These are phyloP conservation scores for Trichophyton rubrum DNA, from an alignment of 2,329 filamentous ascomycete species.

Conservation along the genomic window DNA sequence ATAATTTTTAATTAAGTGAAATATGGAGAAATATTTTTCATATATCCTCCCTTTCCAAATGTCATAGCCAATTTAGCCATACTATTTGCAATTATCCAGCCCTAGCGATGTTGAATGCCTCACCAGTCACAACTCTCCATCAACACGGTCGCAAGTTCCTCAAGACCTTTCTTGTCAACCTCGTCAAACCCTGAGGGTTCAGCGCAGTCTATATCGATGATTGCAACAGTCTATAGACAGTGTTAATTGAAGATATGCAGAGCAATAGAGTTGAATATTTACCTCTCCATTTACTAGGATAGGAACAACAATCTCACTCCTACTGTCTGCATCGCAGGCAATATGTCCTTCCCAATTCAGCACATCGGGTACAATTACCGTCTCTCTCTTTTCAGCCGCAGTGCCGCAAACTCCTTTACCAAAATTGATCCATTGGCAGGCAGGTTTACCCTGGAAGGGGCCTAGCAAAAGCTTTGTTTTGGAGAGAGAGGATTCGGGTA, in stretches of 20 bases:
- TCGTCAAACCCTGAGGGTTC: conserved; percentile 34
- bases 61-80: not conserved
- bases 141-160: conserved; percentile 30
- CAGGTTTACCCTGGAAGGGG: conserved; percentile 38
- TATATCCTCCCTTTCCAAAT: not conserved
- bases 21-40: not conserved
- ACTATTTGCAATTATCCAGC: not conserved
- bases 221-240: conserved; percentile 31
- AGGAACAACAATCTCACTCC: conserved; percentile 40
- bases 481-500: conserved; percentile 13
- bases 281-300: conserved; percentile 31
- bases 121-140: conserved; percentile 32
- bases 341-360: conserved; percentile 36
- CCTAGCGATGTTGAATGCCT: not conserved
- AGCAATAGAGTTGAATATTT: conserved; percentile 11
- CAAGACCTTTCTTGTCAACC: conserved; percentile 32
- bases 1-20: not conserved
- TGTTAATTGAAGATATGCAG: not conserved
- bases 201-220: conserved; percentile 39
- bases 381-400: conserved; percentile 29
- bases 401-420: conserved; percentile 37
- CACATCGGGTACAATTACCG: conserved; percentile 34
- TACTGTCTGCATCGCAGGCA: conserved; percentile 37
- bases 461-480: conserved; percentile 29
- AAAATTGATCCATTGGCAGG: conserved; percentile 37